Evolutionary conservation across 305 asterid genomes (phyloP), one percentile per base, ranked within the genome.

Genomic region (Withania somnifera): DNA sequence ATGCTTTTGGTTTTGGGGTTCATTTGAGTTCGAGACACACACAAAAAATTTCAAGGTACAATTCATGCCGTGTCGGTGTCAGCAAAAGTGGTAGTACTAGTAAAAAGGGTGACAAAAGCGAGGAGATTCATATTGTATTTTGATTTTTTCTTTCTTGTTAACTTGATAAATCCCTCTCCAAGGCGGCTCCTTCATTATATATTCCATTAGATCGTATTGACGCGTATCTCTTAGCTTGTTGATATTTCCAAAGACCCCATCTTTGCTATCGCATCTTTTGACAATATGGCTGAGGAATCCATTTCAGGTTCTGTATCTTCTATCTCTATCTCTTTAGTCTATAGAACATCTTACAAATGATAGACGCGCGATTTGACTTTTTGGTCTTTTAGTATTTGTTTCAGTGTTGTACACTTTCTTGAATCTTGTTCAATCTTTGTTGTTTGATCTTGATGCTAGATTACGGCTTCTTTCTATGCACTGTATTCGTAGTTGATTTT

Each of bases 251-350:
- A 81, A 87, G 83, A 61, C 80, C 45, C 50, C 10, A 66, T 69
- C 40, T 36, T 36, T 5, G 40, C 6, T 0, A 36, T 36, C 6
- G 5, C 40, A 38, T 38, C 45, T 6, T 38, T 38, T n/a, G 13
- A 67, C 47, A 76, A 52, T 86, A 92, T 93, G 98, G 91, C 91
- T 34, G 85, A 84, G 11, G 78, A 86, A 50, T 86, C 90, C 86
- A 81, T 85, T 77, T 88, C 94, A 89, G 98, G 98, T 92, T 81
- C 34, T 52, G 80, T 24, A 58, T 80, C 60, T 64, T 63, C 20
- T 79, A n/a, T 54, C 47, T 0, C 34, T 56, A 15, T 5, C 15
- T 81, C 5, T n/a, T n/a, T n/a, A n/a, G 40, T 36, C 7, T 7
- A 4, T 24, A 30, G 11, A 53, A 45, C 53, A 38, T 73, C 76